These are phyloP conservation scores for Trichoderma asperellum DNA, from an alignment of 2,329 filamentous ascomycete genomes.

Conservation along the genomic window DNA sequence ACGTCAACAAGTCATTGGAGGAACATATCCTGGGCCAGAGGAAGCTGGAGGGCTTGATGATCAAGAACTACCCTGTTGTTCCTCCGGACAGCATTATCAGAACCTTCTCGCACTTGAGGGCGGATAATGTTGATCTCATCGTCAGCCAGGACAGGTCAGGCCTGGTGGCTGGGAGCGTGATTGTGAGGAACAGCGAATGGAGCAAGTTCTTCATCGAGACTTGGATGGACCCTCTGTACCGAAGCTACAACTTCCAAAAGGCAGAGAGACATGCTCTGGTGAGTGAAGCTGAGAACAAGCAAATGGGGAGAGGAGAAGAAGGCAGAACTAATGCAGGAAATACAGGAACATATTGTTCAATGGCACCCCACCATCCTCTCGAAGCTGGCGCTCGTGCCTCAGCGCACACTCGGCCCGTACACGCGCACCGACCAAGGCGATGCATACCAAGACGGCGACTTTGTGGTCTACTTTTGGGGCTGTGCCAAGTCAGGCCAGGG, in stretches of 20 bases:
- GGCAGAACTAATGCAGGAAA: constrained; percentile 36
- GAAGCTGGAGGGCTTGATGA: constrained; percentile 76
- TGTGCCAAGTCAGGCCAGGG: constrained; percentile 64
- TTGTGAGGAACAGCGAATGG: constrained; percentile 86
- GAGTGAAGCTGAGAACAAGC: constrained; percentile 40
- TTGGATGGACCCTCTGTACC: constrained; percentile 94
- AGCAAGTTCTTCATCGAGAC: constrained; percentile 89
- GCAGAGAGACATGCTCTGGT: constrained; percentile 90
- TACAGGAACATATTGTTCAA: constrained; percentile 82
- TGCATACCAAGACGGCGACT: constrained; percentile 80
- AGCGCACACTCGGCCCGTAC: constrained; percentile 82
- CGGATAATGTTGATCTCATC: constrained; percentile 77
- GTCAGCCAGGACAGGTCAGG: constrained; percentile 84
- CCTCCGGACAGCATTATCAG: constrained; percentile 97
- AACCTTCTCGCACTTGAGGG: constrained; percentile 82
- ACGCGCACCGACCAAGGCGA: constrained; percentile 59
- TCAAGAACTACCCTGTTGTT: constrained; percentile 82
- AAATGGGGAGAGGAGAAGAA: background rate
- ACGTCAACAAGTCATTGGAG: constrained; percentile 70
- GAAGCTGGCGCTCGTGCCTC: constrained; percentile 86
- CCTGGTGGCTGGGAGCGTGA: constrained; percentile 74
- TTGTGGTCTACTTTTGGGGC: constrained; percentile 76
- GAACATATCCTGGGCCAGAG: constrained; percentile 69
- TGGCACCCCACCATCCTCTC: constrained; percentile 97
- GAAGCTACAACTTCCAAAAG: constrained; percentile 95